phyloP scores from a whole-genome alignment of 177 flowering plant species.

The Telopea speciosissima region DNA sequence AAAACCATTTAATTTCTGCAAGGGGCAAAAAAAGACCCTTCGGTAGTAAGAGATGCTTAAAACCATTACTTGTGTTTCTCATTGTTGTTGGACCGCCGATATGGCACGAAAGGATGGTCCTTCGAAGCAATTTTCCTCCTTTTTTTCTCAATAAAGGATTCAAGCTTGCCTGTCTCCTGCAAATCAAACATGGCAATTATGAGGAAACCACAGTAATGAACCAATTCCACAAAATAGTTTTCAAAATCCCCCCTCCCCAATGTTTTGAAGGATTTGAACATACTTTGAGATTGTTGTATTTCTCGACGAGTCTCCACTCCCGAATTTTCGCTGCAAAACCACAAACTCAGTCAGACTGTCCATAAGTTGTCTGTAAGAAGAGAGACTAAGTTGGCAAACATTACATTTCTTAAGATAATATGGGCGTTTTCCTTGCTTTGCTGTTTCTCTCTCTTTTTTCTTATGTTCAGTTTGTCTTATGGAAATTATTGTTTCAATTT shows the following conservation, averaged over 20 bases:
- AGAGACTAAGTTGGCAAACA: conserved; percentile 1
- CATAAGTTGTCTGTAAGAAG: not conserved
- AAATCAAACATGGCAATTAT: not conserved
- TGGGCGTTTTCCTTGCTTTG: conserved; percentile 79
- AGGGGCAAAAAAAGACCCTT: too few species aligned
- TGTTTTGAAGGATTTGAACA: not conserved
- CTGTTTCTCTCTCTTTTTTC: conserved; percentile 86
- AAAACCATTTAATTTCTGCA: too few species aligned
- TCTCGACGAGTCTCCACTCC: conserved; percentile 50
- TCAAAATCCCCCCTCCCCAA: too few species aligned
- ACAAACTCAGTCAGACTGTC: conserved; percentile 11
- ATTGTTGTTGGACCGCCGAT: conserved; percentile 39
- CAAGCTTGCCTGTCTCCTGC: conserved; percentile 81
- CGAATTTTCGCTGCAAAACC: conserved; percentile 67
- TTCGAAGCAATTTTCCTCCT: conserved; percentile 82
- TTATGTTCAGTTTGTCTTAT: conserved; percentile 90
- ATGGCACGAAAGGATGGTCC: conserved; percentile 77
- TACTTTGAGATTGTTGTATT: conserved; percentile 79
- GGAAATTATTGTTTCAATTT: too few species aligned
- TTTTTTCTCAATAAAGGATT: conserved; percentile 65
- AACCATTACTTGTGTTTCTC: conserved; percentile 3
- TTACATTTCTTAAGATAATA: conserved; percentile 81
- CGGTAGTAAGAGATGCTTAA: not conserved
- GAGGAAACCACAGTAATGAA: not conserved
- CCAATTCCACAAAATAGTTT: not conserved